Conservation (phyloP, 1,284 basidiomycete species). For the Ganoderma lucidum region DNA sequence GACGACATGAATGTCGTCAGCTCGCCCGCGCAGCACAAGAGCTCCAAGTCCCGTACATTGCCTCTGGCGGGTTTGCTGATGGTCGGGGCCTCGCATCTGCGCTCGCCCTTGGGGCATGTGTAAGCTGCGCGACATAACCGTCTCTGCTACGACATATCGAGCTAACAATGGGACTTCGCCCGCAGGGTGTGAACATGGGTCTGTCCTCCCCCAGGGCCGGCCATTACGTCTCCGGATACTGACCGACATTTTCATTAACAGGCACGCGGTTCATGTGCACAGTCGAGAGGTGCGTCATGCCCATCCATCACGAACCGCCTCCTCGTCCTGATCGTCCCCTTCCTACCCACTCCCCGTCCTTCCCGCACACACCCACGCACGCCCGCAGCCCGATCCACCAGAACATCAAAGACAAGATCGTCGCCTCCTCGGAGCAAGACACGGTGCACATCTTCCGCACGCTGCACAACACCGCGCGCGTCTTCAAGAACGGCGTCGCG, state of each 20-base stretch:
- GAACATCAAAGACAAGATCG: slow-evolving; percentile 91
- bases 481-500: slow-evolving; percentile 88
- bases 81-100: slow-evolving; percentile 85
- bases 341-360: neutral
- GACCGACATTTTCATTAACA: slow-evolving; percentile 36
- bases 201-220: slow-evolving; percentile 8
- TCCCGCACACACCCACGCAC: neutral
- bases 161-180: slow-evolving; percentile 25
- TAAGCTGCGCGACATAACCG: slow-evolving; percentile 47
- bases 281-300: slow-evolving; percentile 63
- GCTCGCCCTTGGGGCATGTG: slow-evolving; percentile 83
- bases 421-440: slow-evolving; percentile 83
- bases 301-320: neutral
- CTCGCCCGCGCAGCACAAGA: slow-evolving; percentile 90
- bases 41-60: slow-evolving; percentile 86
- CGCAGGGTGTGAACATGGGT: slow-evolving; percentile 88
- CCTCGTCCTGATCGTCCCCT: neutral
- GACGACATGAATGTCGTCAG: slow-evolving; percentile 47
- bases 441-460: slow-evolving; percentile 92
- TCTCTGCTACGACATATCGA: slow-evolving; percentile 14
- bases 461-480: slow-evolving; percentile 86
- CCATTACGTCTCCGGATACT: slow-evolving; percentile 9
- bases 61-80: slow-evolving; percentile 89
- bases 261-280: slow-evolving; percentile 91
- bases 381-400: slow-evolving; percentile 80